phyloP scores from a whole-genome alignment of 306 rosid genomes.

The Erythrophleum fordii region DNA sequence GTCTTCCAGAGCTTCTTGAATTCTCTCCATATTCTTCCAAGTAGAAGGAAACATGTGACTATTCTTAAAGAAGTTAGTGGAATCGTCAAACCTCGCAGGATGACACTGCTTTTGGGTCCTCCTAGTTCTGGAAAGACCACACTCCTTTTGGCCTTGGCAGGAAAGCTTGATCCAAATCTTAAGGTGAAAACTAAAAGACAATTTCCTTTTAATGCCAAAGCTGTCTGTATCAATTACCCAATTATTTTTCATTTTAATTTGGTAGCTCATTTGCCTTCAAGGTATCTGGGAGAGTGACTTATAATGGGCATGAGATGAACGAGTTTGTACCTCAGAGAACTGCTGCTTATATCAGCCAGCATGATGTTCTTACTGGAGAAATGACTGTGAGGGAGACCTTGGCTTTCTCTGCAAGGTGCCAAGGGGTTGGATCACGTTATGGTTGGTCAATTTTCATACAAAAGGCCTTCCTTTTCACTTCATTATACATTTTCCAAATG shows the following conservation, averaged over 20 bases:
- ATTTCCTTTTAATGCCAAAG: neutral
- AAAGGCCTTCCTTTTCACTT: neutral
- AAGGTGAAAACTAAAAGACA: constrained; percentile 45
- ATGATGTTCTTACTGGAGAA: constrained; percentile 82
- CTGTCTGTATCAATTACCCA: neutral
- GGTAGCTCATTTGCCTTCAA: constrained; percentile 14
- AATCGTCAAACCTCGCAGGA: constrained; percentile 73
- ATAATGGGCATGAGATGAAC: constrained; percentile 54
- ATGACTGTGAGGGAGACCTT: constrained; percentile 95
- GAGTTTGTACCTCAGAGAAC: constrained; percentile 77
- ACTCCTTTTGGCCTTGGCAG: constrained; percentile 71
- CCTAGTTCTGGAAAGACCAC: constrained; percentile 91
- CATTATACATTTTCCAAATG: neutral
- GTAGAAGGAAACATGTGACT: constrained; percentile 45
- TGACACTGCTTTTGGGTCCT: constrained; percentile 88
- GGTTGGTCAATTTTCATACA: constrained; percentile 40
- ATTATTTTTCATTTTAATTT: neutral
- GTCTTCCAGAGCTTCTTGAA: constrained; percentile 41
- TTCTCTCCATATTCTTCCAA: constrained; percentile 44
- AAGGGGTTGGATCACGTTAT: constrained; percentile 84
- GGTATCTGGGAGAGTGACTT: constrained; percentile 53
- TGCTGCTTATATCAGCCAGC: constrained; percentile 83
- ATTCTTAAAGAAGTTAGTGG: constrained; percentile 81
- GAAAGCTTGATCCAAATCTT: constrained; percentile 67
- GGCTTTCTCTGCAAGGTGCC: constrained; percentile 82